Evolutionary conservation across 1,139 yeast genomes (phyloP).

Genomic region (Suhomyces chickasaworum): DNA sequence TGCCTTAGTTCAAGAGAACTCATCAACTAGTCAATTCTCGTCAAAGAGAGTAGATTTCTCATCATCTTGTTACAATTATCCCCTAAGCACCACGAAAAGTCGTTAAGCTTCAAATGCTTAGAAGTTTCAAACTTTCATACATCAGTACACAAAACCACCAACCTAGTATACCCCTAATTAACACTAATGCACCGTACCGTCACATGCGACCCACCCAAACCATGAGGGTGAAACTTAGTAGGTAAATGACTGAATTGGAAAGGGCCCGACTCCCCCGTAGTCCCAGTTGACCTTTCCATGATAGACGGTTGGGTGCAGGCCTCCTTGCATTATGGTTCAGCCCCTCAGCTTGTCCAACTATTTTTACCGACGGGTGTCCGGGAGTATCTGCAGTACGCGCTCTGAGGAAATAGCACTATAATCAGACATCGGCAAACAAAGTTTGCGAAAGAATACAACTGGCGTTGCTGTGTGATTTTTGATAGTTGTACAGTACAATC

Average conservation of each 20-base stretch:
- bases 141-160: no score
- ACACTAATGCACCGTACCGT: no score
- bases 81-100: no score
- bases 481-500: not conserved
- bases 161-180: no score
- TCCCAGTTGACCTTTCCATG: not conserved
- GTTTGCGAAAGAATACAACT: constrained; percentile 2
- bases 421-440: constrained; percentile 11
- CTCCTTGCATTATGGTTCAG: not conserved
- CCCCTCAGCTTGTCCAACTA: constrained; percentile 1
- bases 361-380: constrained; percentile 2
- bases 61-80: no score
- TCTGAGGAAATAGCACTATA: not conserved
- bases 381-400: constrained; percentile 9
- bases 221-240: not conserved
- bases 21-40: no score
- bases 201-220: no score
- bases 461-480: not conserved
- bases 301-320: not conserved
- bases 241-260: not conserved
- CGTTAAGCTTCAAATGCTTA: no score
- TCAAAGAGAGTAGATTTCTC: no score
- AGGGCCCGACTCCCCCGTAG: not conserved
- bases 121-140: no score
- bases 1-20: no score